These are phyloP conservation scores for Luvunga scandens DNA, from an alignment of 345 rosid genomes.

Conservation along the genomic window DNA sequence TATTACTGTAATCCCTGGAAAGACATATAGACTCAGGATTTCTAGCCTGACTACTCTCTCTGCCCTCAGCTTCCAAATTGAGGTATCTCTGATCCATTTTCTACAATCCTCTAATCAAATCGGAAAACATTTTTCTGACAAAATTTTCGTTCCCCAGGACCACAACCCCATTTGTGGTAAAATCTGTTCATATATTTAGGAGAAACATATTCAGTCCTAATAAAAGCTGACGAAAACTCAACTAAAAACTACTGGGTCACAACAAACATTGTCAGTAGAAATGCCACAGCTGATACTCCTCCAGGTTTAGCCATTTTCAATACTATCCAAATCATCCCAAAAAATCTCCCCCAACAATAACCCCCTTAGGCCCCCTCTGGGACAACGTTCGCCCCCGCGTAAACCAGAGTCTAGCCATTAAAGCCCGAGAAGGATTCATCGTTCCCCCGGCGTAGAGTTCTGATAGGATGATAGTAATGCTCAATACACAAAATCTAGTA, in stretches of 20 bases:
- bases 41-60: conserved; percentile 57
- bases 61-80: conserved; percentile 74
- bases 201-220: conserved; percentile 65
- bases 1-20: conserved; percentile 50
- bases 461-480: conserved; percentile 48
- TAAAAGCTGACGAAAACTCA: conserved; percentile 54
- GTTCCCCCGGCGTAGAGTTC: conserved; percentile 40
- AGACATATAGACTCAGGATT: conserved; percentile 60
- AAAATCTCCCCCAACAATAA: conserved; percentile 37
- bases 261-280: conserved; percentile 54
- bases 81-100: conserved; percentile 29
- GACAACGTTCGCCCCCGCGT: conserved; percentile 30
- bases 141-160: background rate
- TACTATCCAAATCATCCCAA: conserved; percentile 56
- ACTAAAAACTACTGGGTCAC: conserved; percentile 65
- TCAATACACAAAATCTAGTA: conserved; percentile 58
- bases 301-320: conserved; percentile 45
- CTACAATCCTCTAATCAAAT: background rate
- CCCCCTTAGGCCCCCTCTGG: conserved; percentile 48
- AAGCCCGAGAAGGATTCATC: conserved; percentile 40
- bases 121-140: background rate
- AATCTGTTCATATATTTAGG: conserved; percentile 74
- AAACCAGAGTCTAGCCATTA: conserved; percentile 51
- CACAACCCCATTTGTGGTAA: conserved; percentile 51
- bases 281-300: conserved; percentile 27